Conservation (phyloP, 2,329 filamentous ascomycete species). For the Alternaria alternata region DNA sequence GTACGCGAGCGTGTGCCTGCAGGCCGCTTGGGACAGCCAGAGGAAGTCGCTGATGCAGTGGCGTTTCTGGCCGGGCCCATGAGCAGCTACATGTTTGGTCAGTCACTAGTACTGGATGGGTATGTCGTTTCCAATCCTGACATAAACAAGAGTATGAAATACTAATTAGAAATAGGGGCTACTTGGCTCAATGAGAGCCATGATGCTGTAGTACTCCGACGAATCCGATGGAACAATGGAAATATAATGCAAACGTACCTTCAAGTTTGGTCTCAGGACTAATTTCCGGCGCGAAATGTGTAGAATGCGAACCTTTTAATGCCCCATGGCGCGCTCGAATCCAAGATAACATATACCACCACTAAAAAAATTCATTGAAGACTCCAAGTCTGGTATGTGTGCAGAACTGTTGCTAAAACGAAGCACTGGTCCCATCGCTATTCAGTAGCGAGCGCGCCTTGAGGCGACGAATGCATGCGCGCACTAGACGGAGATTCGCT, state of each 20-base stretch:
- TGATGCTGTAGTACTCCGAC: neutral
- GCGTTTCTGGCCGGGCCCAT: slow-evolving; percentile 17
- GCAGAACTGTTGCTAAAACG: neutral
- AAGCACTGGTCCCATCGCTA: neutral
- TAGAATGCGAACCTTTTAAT: neutral
- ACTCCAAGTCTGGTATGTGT: neutral
- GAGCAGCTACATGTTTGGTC: slow-evolving; percentile 21
- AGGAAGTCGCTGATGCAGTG: slow-evolving; percentile 20
- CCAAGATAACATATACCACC: neutral
- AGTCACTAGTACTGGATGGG: slow-evolving; percentile 20
- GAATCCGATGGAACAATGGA: neutral
- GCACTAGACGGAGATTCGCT: slow-evolving; percentile 14
- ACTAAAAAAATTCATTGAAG: neutral
- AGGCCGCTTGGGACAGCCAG: slow-evolving; percentile 14
- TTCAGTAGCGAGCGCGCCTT: slow-evolving; percentile 14
- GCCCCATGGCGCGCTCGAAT: neutral
- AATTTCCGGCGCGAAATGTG: neutral
- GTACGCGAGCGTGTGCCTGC: slow-evolving; percentile 18
- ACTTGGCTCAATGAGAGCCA: slow-evolving; percentile 9
- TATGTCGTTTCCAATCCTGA: slow-evolving; percentile 1
- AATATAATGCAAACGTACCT: neutral
- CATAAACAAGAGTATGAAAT: neutral
- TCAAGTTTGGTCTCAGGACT: neutral
- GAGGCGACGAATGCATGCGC: slow-evolving; percentile 15
- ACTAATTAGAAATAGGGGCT: slow-evolving; percentile 6